Percentiles rank a stretch among this genome's conserved stretches.
Evolutionary conservation across 73 alveolate genomes (phyloP).

Genomic region (Paramecium biaurelia): DNA sequence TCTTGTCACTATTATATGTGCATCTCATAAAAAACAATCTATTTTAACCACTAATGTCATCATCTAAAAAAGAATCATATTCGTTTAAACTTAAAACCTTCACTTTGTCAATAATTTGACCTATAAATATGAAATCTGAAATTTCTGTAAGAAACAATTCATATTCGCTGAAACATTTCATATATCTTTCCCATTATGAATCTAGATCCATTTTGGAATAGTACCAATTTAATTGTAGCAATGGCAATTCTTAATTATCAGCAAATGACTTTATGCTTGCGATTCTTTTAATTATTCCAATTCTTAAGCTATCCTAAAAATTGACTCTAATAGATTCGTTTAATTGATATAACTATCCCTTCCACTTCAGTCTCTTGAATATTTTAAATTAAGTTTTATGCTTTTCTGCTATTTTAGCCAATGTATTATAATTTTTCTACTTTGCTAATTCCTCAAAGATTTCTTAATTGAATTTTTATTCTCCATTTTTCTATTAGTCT

Average conservation of each 20-base stretch:
- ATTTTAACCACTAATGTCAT: background rate
- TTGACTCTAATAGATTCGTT: background rate
- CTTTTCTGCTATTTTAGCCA: background rate
- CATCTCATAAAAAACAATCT: conserved; percentile 11
- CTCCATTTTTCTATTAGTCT: background rate
- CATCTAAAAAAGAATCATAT: background rate
- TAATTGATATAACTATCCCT: background rate
- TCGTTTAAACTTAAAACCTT: background rate
- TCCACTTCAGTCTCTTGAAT: background rate
- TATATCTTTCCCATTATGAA: background rate
- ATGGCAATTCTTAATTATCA: background rate
- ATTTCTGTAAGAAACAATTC: background rate
- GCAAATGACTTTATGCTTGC: background rate
- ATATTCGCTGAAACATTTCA: background rate
- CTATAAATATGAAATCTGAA: background rate
- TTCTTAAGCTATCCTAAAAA: background rate
- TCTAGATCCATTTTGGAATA: background rate
- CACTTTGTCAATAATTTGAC: background rate
- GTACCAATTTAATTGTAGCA: background rate
- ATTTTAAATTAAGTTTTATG: background rate
- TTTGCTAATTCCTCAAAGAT: background rate
- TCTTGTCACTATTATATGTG: background rate
- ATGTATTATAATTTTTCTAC: background rate
- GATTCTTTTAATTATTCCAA: background rate
- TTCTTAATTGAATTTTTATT: background rate